Percentiles rank a stretch among this genome's conserved stretches.
Evolutionary conservation across 164 flowering plant genomes (phyloP).

Genomic region (Tinospora cordifolia): DNA sequence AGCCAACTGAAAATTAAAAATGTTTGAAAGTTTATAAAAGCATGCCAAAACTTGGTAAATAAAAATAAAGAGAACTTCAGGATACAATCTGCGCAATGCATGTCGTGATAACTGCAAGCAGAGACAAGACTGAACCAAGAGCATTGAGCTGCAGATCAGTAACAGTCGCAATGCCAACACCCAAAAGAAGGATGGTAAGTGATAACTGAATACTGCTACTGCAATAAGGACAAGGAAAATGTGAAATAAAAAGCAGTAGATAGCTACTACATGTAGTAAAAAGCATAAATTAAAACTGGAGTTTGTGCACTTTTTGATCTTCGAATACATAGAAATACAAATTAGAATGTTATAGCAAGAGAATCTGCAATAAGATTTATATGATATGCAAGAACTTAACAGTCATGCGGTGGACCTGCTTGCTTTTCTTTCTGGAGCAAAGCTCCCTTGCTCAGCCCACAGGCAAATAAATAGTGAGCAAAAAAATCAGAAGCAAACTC

Average conservation of each 20-base stretch:
- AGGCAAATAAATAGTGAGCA: too few relatives aligned
- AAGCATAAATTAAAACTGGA: background rate
- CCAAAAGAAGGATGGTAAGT: conserved; percentile 9
- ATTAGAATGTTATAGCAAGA: background rate
- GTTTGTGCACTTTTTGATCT: background rate
- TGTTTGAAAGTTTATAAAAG: background rate
- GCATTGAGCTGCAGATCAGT: conserved; percentile 93
- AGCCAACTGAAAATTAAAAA: background rate
- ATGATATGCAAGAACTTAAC: background rate
- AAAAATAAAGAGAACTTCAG: conserved; percentile 22
- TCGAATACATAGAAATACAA: background rate
- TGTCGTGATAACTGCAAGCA: conserved; percentile 84
- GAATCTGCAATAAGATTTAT: background rate
- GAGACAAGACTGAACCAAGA: conserved; percentile 74
- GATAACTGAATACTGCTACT: conserved; percentile 63
- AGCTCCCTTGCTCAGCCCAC: too few relatives aligned
- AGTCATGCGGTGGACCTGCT: too few relatives aligned
- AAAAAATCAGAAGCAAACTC: background rate
- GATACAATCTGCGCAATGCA: conserved; percentile 97
- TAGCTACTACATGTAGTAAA: background rate
- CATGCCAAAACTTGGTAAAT: background rate
- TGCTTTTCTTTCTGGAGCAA: too few relatives aligned
- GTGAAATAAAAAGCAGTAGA: background rate
- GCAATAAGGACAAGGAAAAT: conserved; percentile 23
- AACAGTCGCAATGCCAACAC: conserved; percentile 71